Base-by-base conservation (phyloP, 23 red algal genomes). In the Cyanidioschyzon merolae region DNA sequence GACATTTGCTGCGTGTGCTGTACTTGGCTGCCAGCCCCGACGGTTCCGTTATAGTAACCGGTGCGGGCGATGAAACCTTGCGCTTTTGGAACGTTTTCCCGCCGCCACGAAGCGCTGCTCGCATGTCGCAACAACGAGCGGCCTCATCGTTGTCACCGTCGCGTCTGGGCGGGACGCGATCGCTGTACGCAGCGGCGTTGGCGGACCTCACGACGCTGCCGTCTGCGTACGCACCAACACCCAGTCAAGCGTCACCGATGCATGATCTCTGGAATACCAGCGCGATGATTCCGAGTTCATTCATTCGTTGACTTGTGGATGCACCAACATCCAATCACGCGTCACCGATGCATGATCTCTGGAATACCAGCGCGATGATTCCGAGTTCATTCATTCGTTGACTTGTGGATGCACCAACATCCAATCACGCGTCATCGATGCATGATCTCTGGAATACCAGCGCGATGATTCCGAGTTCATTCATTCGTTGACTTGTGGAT, bases 71-170 rank as follows among this genome's bases (percentile, higher is more conserved):
- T 68, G 87, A 96, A 67, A 96, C 87, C 50, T 71, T 96, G 18
- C 74, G 92, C 36, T 96, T 96, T 68, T 96, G 92, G 92, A 96
- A 87, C 58, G 83, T 96, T 1, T 96, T 96, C 59, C 92, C 92
- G 3, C 12, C 31, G 30, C 63, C 63, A 27, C 63, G 63, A 54
- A 54, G 45, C 45, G 21, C 12, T 54, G 7, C 21, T 54, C 7
- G 45, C 12, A 21, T 21, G 12, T 54, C 45, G 45, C 7, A 7
- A 15, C 21, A 7, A 54, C 45, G 45, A 21, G 21, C 12, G 12
- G 45, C 45, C 12, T 54, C 45, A 7, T 54, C 12, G 45, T 54
- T 21, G 45, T 54, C 45, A 54, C 45, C 45, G 21, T 54, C 45
- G 45, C 45, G 45, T 15, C 45, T 21, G 21, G 45, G 45, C 45